Percentiles rank a stretch among this genome's conserved stretches.
Evolutionary conservation across 331 rosid genomes (phyloP).

Genomic region (Quercus tomentella): DNA sequence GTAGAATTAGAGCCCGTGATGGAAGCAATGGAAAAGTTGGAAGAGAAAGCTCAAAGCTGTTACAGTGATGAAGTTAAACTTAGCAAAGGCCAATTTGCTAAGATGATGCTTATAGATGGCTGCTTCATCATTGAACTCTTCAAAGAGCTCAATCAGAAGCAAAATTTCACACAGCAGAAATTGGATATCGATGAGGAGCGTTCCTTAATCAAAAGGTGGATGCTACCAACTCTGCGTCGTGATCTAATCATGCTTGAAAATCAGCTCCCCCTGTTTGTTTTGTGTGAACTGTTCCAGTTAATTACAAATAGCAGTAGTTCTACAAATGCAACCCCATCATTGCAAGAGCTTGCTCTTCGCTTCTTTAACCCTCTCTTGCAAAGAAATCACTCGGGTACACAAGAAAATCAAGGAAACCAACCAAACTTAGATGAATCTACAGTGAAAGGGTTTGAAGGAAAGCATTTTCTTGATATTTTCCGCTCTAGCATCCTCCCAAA

Average conservation of each 20-base stretch:
- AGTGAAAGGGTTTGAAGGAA: no score
- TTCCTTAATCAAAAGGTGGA: constrained; percentile 32
- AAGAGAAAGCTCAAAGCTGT: constrained; percentile 1
- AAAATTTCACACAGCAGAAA: neutral
- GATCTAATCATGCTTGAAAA: constrained; percentile 51
- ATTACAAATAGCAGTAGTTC: neutral
- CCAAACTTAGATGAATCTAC: no score
- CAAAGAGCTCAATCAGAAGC: neutral
- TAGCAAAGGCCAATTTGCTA: constrained; percentile 2
- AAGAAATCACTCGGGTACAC: neutral
- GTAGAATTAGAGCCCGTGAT: no score
- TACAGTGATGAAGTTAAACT: constrained; percentile 17
- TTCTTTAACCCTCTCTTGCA: constrained; percentile 36
- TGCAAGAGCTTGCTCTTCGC: constrained; percentile 21
- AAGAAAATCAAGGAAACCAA: neutral
- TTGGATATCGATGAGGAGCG: neutral
- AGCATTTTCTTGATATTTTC: no score
- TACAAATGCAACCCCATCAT: neutral
- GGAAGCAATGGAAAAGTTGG: no score
- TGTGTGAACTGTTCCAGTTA: constrained; percentile 16
- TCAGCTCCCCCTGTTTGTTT: constrained; percentile 38
- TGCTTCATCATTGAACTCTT: constrained; percentile 29
- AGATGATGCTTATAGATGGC: constrained; percentile 26
- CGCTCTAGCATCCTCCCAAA: no score
- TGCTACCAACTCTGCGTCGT: constrained; percentile 27